Percentiles rank a stretch among this genome's conserved stretches.
phyloP scores from a whole-genome alignment of 177 flowering plant species.

The Vitis hybrid region DNA sequence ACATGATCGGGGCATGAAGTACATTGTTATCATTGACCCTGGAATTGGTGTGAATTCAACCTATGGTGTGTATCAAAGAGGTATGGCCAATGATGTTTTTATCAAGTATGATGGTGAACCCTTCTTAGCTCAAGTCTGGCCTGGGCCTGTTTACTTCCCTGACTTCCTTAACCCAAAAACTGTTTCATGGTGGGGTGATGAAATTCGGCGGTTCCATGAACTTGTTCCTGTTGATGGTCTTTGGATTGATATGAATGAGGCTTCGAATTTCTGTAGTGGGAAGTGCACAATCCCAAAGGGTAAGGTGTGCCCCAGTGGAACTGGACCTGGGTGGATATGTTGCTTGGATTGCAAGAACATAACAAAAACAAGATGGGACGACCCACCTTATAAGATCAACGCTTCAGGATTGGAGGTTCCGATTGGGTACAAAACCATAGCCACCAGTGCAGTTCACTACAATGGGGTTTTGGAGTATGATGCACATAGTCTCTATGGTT shows the following conservation, averaged over 20 bases:
- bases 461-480: conserved; percentile 86
- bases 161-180: conserved; percentile 91
- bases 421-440: conserved; percentile 80
- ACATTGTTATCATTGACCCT: conserved; percentile 86
- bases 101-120: conserved; percentile 87
- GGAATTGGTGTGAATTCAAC: conserved; percentile 75
- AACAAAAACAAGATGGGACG: conserved; percentile 81
- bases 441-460: conserved; percentile 89
- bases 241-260: conserved; percentile 99
- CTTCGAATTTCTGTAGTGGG: conserved; percentile 88
- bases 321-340: conserved; percentile 76
- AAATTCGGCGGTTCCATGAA: conserved; percentile 68
- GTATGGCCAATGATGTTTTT: conserved; percentile 74
- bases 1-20: conserved; percentile 77
- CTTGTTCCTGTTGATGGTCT: conserved; percentile 93
- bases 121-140: conserved; percentile 93
- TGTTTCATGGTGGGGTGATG: conserved; percentile 87
- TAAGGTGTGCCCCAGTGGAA: conserved; percentile 62
- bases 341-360: conserved; percentile 91
- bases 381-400: conserved; percentile 96
- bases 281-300: conserved; percentile 68
- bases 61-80: conserved; percentile 76
- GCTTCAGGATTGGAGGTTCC: conserved; percentile 72
- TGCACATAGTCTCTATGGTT: conserved; percentile 93
- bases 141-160: conserved; percentile 92